phyloP scores from a whole-genome alignment of 805 yeast species.

The Candida hungchunana region DNA sequence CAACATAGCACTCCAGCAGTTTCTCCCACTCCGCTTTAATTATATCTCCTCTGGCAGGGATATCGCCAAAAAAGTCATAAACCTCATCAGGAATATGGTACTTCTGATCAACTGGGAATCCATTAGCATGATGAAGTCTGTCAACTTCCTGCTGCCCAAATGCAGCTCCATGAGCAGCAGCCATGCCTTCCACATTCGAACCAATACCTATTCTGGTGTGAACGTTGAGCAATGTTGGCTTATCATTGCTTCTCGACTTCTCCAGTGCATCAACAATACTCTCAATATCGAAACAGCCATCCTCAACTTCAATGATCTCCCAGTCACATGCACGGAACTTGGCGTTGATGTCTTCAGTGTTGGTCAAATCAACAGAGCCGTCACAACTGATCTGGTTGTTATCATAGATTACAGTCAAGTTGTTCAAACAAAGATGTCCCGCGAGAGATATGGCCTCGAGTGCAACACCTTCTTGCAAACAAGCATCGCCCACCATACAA shows the following conservation, averaged over 20 bases:
- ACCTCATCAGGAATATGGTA: conserved; percentile 84
- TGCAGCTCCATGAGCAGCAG: conserved; percentile 94
- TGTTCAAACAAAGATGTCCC: conserved; percentile 90
- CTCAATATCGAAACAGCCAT: conserved; percentile 75
- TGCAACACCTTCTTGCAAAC: conserved; percentile 96
- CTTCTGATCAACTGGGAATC: conserved; percentile 79
- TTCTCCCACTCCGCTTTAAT: conserved; percentile 69
- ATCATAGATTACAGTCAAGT: conserved; percentile 92
- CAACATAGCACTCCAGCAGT: conserved; percentile 52
- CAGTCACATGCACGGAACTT: conserved; percentile 92
- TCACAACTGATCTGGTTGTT: conserved; percentile 96
- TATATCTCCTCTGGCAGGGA: conserved; percentile 57
- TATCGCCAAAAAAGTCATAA: conserved; percentile 55
- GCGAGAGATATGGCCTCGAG: conserved; percentile 92
- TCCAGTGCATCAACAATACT: conserved; percentile 71
- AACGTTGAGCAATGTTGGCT: conserved; percentile 87
- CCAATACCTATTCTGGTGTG: conserved; percentile 93
- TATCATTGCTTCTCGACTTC: conserved; percentile 73
- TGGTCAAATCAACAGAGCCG: conserved; percentile 82
- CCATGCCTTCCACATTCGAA: conserved; percentile 77
- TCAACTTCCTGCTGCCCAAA: conserved; percentile 86
- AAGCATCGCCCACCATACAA: conserved; percentile 90
- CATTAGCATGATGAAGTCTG: conserved; percentile 76
- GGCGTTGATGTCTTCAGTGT: conserved; percentile 84
- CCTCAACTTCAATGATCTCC: conserved; percentile 71